Evolutionary conservation across 192 early-diverging fungal genomes (phyloP).

Genomic region (Backusella circina): DNA sequence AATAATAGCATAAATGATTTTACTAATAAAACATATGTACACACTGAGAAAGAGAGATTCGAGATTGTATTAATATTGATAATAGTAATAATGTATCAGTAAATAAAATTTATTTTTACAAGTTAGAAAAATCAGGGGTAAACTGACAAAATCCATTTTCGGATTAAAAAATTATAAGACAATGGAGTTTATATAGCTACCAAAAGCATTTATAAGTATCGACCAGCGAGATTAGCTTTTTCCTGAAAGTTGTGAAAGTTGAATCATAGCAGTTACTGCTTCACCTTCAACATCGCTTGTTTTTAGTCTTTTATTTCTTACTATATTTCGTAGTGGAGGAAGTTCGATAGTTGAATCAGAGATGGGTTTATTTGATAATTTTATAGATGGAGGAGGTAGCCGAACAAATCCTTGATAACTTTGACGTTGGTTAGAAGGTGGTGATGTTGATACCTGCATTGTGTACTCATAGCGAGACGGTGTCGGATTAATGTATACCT

Average conservation of each 20-base stretch:
- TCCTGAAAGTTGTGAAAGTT: slow-evolving; percentile 3
- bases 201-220: not conserved
- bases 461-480: not conserved
- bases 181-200: not conserved
- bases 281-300: not conserved
- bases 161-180: not conserved
- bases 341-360: not conserved
- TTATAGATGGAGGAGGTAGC: not conserved
- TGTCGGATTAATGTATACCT: not conserved
- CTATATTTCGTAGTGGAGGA: not conserved
- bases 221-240: not conserved
- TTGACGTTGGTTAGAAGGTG: not conserved
- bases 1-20: no score
- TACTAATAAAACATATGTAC: no score
- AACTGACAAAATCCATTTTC: no score
- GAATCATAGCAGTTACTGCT: slow-evolving; percentile 7
- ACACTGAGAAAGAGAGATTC: not conserved
- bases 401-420: not conserved
- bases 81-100: not conserved
- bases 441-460: not conserved
- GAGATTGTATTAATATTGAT: not conserved
- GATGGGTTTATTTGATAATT: not conserved
- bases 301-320: not conserved
- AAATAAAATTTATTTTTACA: not conserved
- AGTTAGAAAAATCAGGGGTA: not conserved